Evolutionary conservation across 805 yeast genomes (phyloP).

Genomic region (Candida fluviatilis): DNA sequence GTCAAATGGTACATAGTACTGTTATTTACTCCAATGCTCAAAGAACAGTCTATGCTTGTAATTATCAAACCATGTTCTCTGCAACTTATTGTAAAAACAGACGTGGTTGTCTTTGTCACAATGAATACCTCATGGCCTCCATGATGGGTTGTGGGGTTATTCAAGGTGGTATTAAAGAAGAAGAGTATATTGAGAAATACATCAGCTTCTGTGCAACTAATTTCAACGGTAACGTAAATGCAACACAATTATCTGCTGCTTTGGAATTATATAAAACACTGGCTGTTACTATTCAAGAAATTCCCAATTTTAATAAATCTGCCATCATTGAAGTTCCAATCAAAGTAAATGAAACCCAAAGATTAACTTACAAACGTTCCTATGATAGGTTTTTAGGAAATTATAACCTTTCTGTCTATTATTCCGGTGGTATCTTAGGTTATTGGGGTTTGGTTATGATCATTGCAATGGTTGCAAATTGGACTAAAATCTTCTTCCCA

Average conservation of each 20-base stretch:
- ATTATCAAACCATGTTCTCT: background rate
- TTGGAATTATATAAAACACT: constrained; percentile 10
- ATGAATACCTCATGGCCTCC: constrained; percentile 25
- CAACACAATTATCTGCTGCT: constrained; percentile 13
- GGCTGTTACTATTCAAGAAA: constrained; percentile 15
- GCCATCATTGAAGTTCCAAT: constrained; percentile 22
- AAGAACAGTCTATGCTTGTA: background rate
- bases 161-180: constrained; percentile 9
- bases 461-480: constrained; percentile 24
- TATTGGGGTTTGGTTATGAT: constrained; percentile 30
- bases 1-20: background rate
- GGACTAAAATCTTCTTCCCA: constrained; percentile 30
- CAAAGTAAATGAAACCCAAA: constrained; percentile 13
- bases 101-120: constrained; percentile 20
- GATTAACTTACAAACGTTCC: constrained; percentile 9
- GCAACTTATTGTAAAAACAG: constrained; percentile 1
- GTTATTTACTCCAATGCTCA: background rate
- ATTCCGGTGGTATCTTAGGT: constrained; percentile 31
- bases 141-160: constrained; percentile 23
- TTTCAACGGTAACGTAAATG: constrained; percentile 17
- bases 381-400: constrained; percentile 38
- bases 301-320: constrained; percentile 19
- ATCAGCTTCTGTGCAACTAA: constrained; percentile 17
- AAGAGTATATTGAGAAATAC: constrained; percentile 7
- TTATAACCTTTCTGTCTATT: constrained; percentile 39